Percentiles rank a stretch among this genome's conserved stretches.
Evolutionary conservation across 345 rosid genomes (phyloP).

Genomic region (Eucalyptus guilfoylei): DNA sequence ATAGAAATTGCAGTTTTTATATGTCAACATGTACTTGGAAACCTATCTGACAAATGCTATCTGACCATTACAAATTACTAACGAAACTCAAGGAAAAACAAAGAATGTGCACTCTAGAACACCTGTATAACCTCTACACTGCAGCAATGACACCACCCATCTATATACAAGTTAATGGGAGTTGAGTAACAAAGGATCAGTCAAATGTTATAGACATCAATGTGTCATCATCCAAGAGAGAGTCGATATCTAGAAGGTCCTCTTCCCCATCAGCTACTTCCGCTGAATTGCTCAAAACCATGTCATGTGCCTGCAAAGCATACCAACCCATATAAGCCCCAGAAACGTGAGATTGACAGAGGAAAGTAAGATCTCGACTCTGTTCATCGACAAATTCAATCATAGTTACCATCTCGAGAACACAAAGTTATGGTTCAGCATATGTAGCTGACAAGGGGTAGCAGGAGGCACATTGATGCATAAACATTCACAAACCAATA

Average conservation of each 20-base stretch:
- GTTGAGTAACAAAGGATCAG: constrained; percentile 2
- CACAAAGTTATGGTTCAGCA: not conserved
- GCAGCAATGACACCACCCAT: not conserved
- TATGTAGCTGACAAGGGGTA: not conserved
- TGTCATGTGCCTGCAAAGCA: constrained; percentile 14
- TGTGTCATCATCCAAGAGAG: constrained; percentile 57
- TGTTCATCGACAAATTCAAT: not conserved
- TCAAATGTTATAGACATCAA: constrained; percentile 65
- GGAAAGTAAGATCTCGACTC: not conserved
- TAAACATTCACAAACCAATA: not conserved
- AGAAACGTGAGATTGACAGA: not conserved
- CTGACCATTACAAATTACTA: not conserved
- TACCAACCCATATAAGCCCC: not conserved
- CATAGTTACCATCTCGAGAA: not conserved
- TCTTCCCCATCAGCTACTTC: constrained; percentile 23
- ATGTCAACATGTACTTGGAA: not conserved
- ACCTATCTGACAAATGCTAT: not conserved
- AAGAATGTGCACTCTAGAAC: not conserved
- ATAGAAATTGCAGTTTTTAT: not conserved
- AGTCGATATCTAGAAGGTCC: constrained; percentile 42
- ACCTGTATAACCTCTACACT: not conserved
- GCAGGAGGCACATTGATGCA: not conserved
- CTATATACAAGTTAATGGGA: not conserved
- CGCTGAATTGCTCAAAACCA: constrained; percentile 19
- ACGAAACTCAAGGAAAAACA: not conserved